Conservation (phyloP, 2,329 filamentous ascomycete species). For the Fusarium globosum region DNA sequence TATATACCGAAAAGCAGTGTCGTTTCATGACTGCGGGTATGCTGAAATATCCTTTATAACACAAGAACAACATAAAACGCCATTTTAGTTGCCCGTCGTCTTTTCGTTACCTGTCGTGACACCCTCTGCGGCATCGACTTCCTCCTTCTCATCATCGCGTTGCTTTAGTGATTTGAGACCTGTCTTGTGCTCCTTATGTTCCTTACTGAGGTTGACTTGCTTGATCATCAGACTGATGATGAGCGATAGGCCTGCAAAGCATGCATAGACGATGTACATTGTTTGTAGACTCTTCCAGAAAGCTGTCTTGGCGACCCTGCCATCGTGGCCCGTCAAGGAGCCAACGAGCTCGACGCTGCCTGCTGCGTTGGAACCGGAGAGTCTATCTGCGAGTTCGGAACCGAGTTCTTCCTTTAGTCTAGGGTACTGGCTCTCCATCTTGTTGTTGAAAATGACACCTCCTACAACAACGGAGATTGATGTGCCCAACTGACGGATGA, state of each 20-base stretch:
- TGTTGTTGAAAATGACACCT: conserved; percentile 83
- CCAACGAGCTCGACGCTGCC: conserved; percentile 69
- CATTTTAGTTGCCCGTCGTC: conserved; percentile 21
- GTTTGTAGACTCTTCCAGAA: conserved; percentile 62
- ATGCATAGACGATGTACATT: conserved; percentile 69
- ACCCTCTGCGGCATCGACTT: neutral
- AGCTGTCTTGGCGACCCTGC: conserved; percentile 55
- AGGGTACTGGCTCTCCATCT: conserved; percentile 68
- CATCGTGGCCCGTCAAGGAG: conserved; percentile 59
- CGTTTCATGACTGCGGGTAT: neutral
- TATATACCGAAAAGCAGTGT: neutral
- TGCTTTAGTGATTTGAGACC: conserved; percentile 59
- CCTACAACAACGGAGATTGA: conserved; percentile 77
- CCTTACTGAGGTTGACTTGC: conserved; percentile 63
- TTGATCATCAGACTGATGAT: conserved; percentile 60
- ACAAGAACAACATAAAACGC: neutral
- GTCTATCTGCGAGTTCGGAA: conserved; percentile 58
- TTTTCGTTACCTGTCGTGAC: conserved; percentile 19
- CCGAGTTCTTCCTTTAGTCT: conserved; percentile 63
- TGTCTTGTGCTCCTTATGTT: conserved; percentile 69
- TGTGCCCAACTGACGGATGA: conserved; percentile 75
- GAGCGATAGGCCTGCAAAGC: conserved; percentile 60
- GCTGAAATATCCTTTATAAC: neutral
- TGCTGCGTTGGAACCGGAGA: conserved; percentile 70
- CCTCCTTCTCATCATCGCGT: conserved; percentile 40